phyloP scores from a whole-genome alignment of 2,329 filamentous ascomycete genomes.

The Uncinocarpus reesii region DNA sequence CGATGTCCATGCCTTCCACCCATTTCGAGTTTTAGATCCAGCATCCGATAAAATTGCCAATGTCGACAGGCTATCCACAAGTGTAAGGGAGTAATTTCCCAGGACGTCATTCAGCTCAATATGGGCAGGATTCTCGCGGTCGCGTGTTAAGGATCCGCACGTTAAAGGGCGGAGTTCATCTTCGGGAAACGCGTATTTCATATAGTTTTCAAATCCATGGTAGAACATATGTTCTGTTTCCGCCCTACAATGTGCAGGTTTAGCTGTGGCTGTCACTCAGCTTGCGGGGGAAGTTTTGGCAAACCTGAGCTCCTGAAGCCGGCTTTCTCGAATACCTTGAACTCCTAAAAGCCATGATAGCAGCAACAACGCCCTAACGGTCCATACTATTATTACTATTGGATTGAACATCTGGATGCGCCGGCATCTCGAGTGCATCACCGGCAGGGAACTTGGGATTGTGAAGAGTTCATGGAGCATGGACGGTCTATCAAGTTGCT shows the following conservation, averaged over 20 bases:
- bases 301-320: conserved; percentile 31
- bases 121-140: conserved; percentile 65
- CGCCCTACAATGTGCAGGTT: conserved; percentile 21
- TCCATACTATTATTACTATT: conserved; percentile 24
- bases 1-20: conserved; percentile 53
- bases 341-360: conserved; percentile 29
- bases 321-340: conserved; percentile 29
- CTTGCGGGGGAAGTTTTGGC: background rate
- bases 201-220: conserved; percentile 93
- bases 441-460: too few species aligned
- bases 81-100: conserved; percentile 90
- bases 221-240: conserved; percentile 69
- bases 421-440: conserved; percentile 36
- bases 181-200: conserved; percentile 86
- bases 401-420: conserved; percentile 29
- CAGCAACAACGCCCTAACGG: conserved; percentile 26
- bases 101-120: conserved; percentile 89
- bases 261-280: background rate
- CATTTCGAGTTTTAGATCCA: conserved; percentile 45
- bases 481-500: too few species aligned
- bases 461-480: conserved; percentile 9
- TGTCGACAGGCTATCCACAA: conserved; percentile 91
- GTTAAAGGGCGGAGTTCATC: conserved; percentile 85
- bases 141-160: conserved; percentile 73
- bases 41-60: conserved; percentile 82